These are phyloP conservation scores for Amoeboaphelidium protococcarum DNA, from an alignment of 371 early-diverging fungal genomes.

Conservation along the genomic window DNA sequence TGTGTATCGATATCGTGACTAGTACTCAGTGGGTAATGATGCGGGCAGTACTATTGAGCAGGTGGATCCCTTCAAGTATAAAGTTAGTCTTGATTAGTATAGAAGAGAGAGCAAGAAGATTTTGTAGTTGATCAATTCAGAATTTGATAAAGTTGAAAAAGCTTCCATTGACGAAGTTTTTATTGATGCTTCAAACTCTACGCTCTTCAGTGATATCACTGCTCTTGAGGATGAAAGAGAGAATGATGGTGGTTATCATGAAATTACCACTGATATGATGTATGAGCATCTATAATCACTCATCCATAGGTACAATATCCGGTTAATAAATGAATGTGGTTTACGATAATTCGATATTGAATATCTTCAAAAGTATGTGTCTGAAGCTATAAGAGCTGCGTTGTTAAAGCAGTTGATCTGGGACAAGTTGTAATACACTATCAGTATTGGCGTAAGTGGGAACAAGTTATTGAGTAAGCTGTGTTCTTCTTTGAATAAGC, in stretches of 20 bases:
- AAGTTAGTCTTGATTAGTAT: slow-evolving; percentile 41
- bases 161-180: slow-evolving; percentile 14
- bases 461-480: slow-evolving; percentile 61
- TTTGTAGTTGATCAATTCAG: slow-evolving; percentile 30
- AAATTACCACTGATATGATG: background rate
- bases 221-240: too few relatives aligned
- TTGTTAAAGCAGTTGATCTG: slow-evolving; percentile 26
- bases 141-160: slow-evolving; percentile 11
- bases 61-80: slow-evolving; percentile 44
- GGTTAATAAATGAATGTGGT: slow-evolving; percentile 37
- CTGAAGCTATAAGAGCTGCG: too few relatives aligned
- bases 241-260: background rate
- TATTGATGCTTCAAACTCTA: background rate
- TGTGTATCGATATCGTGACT: slow-evolving; percentile 16
- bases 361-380: slow-evolving; percentile 33
- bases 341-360: slow-evolving; percentile 35
- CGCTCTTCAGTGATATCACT: background rate
- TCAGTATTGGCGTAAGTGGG: slow-evolving; percentile 55
- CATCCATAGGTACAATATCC: background rate
- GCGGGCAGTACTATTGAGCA: slow-evolving; percentile 35
- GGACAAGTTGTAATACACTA: slow-evolving; percentile 44
- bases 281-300: background rate
- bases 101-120: slow-evolving; percentile 20
- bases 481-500: slow-evolving; percentile 57
- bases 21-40: slow-evolving; percentile 32